Base-by-base conservation (phyloP, 176 grass and related monocot species). In the Oryza punctata region DNA sequence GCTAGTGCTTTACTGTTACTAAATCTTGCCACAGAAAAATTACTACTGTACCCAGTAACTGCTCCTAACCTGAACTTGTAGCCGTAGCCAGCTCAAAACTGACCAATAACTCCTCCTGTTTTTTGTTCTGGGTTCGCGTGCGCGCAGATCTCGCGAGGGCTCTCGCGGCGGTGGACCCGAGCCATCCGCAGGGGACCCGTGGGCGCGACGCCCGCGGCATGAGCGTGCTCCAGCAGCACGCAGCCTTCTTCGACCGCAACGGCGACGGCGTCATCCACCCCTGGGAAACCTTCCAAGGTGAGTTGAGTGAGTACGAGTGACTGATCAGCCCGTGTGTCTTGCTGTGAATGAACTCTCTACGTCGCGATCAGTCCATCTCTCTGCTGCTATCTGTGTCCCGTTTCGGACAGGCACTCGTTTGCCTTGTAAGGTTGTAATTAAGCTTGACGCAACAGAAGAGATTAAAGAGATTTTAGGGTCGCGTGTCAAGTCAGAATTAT, bases 181-280 rank as follows among this genome's bases (percentile, higher is more conserved):
- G 85, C 82, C 81, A 90, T 44, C 91, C 85, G 25, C n/a, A 88
- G 32, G 91, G 91, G 11, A 93, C 85, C 37, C 59, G 32, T 21
- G 85, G 73, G 7, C 68, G 82, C 33, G 88, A 94, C 75, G 28
- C 64, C 68, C 69, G 73, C 21, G 80, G 83, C 8, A 73, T 91
- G 78, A 94, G 82, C 43, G 91, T 94, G 73, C 81, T 94, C 26
- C 92, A 94, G 87, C 89, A 94, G 72, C 92, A 94, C 82, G 92
- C 30, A 0, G 54, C 92, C 63, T 94, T 94, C 87, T 94, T 94
- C 82, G 89, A 94, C 81, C 69, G 81, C 77, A 85, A 91, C 60
- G 90, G 87, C 54, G 81, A 91, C 82, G 92, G 92, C 12, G 19
- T 91, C 64, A 25, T 94, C 41, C 76, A 94, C 73, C 92, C 92